Percentiles rank a stretch among this genome's conserved stretches.
phyloP scores from a whole-genome alignment of 768 basidiomycete species.

The Trametopsis cervina region DNA sequence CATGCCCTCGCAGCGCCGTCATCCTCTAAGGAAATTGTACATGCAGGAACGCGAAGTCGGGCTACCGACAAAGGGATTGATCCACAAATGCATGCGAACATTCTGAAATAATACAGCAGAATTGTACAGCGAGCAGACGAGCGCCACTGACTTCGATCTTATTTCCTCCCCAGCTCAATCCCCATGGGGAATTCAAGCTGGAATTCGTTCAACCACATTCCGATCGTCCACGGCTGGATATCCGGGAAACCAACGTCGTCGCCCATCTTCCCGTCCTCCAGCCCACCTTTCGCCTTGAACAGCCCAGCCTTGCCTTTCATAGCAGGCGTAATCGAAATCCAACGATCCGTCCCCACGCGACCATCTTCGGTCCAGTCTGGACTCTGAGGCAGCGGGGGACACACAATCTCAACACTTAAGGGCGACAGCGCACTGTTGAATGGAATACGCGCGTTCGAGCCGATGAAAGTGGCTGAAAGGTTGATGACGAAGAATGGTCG shows the following conservation, averaged over 20 bases:
- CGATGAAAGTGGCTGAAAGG: constrained; percentile 1
- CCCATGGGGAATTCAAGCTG: constrained; percentile 5
- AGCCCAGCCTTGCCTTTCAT: constrained; percentile 9
- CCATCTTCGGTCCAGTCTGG: constrained; percentile 7
- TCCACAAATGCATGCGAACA: too few relatives aligned
- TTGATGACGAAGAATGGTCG: constrained; percentile 7
- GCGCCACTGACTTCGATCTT: too few relatives aligned
- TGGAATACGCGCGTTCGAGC: background rate
- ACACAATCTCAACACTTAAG: background rate
- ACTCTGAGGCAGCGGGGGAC: constrained; percentile 9
- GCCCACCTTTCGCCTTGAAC: constrained; percentile 5
- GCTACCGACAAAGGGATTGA: too few relatives aligned
- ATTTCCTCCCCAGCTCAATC: constrained; percentile 2
- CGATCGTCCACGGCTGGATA: constrained; percentile 3
- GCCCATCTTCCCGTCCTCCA: background rate
- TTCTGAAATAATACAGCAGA: too few relatives aligned
- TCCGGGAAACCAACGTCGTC: constrained; percentile 8
- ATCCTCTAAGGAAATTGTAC: too few relatives aligned
- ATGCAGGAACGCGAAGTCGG: too few relatives aligned
- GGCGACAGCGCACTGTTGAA: background rate
- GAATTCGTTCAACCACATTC: constrained; percentile 8
- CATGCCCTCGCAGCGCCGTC: too few relatives aligned
- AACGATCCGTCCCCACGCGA: constrained; percentile 5
- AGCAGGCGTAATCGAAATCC: background rate
- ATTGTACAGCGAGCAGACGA: too few relatives aligned